These are phyloP conservation scores for Ophiognomonia clavigignenti-juglandacearum DNA, from an alignment of 2,329 filamentous ascomycete species.

Conservation along the genomic window DNA sequence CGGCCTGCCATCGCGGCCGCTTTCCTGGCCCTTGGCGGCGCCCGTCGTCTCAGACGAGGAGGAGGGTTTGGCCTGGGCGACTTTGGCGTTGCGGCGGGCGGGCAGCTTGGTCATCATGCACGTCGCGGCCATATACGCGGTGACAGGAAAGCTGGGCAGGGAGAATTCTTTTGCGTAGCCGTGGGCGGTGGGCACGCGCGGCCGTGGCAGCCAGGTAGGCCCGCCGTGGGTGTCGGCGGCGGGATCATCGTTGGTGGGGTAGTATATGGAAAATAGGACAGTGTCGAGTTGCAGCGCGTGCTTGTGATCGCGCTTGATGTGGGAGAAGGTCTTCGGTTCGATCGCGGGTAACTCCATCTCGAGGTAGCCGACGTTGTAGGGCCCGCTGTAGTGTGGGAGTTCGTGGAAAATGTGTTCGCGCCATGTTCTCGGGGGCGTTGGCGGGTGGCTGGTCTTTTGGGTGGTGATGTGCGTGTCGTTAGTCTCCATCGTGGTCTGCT, in stretches of 20 bases:
- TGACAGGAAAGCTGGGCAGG: constrained; percentile 41
- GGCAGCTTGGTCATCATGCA: constrained; percentile 62
- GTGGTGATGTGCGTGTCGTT: constrained; percentile 1
- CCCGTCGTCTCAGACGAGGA: constrained; percentile 30
- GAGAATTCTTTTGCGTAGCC: constrained; percentile 60
- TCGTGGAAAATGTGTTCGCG: constrained; percentile 36
- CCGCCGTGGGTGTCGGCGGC: constrained; percentile 43
- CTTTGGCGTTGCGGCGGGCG: constrained; percentile 55
- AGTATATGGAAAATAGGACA: constrained; percentile 61
- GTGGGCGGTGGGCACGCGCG: constrained; percentile 48
- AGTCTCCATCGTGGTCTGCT: background rate
- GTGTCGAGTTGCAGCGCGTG: constrained; percentile 44
- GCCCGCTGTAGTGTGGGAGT: constrained; percentile 59
- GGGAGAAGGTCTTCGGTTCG: constrained; percentile 33
- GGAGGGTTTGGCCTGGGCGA: constrained; percentile 51
- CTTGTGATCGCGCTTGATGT: constrained; percentile 33
- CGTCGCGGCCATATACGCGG: constrained; percentile 50
- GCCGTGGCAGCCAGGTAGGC: constrained; percentile 58
- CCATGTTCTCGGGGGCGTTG: constrained; percentile 26
- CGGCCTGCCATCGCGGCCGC: constrained; percentile 19
- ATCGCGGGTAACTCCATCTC: constrained; percentile 59
- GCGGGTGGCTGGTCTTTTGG: constrained; percentile 7
- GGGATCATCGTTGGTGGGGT: constrained; percentile 42
- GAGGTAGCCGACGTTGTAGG: constrained; percentile 63
- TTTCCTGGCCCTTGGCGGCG: constrained; percentile 25